A percentile compares a stretch with the other conserved stretches of the same genome.
phyloP scores from a whole-genome alignment of 306 rosid genomes.

The Trichosanthes truncata region DNA sequence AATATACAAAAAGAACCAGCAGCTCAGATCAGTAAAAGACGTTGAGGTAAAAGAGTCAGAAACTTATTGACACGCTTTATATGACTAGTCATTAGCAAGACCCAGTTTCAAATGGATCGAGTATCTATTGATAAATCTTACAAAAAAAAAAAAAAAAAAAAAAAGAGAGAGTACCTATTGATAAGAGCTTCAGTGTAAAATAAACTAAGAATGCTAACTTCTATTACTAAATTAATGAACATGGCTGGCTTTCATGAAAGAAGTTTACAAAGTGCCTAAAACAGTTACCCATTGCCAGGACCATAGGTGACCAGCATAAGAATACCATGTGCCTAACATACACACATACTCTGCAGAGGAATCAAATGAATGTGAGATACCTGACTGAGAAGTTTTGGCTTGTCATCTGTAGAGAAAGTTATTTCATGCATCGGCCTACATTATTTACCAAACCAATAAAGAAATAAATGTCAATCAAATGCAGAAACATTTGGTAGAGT shows the following conservation, averaged over 20 bases:
- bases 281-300: background rate
- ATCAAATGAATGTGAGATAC: slow-evolving; percentile 24
- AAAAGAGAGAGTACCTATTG: background rate
- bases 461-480: slow-evolving; percentile 5
- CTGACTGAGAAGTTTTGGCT: slow-evolving; percentile 97
- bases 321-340: background rate
- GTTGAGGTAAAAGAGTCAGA: background rate
- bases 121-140: background rate
- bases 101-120: background rate
- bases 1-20: slow-evolving; percentile 2
- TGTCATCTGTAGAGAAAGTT: slow-evolving; percentile 89
- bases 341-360: background rate
- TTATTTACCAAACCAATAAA: slow-evolving; percentile 24
- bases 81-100: background rate
- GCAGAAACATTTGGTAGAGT: background rate
- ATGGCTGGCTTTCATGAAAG: background rate
- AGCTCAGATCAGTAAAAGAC: background rate
- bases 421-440: slow-evolving; percentile 99
- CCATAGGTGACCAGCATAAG: background rate
- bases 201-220: background rate
- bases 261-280: background rate
- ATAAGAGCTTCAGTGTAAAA: background rate
- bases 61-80: background rate
- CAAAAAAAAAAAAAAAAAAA: background rate
- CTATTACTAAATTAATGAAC: background rate